Base-by-base conservation (phyloP, 371 early-diverging fungal species). In the Nematocida parisii region DNA sequence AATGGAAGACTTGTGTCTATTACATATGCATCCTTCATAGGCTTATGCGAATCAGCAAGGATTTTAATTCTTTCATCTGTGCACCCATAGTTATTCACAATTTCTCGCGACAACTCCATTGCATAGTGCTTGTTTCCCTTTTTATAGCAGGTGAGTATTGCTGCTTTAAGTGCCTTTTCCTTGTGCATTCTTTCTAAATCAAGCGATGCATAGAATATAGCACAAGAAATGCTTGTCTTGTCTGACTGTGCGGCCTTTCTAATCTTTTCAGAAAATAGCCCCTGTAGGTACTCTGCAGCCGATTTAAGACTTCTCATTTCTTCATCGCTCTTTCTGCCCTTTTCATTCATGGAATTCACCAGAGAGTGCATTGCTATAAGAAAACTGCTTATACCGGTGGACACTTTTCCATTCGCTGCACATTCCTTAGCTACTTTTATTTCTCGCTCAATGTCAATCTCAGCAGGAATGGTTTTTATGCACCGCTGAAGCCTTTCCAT, bases 111-210 rank as follows among this genome's bases (percentile, higher is more conserved):
- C 47, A 85, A 18, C 60, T 84, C 73, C 66, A 82, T 60, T 22
- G 87, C 85, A 42, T 24, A 60, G 47, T 67, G 62, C 46, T 64
- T 56, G 72, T 85, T 85, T 33, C 82, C 83, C 62, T 85, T 73
- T 64, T 85, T 85, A 55, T 73, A 83, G 46, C 70, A 82, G 13
- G 75, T 54, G 18, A 39, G 70, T 27, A 85, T 52, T 20, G 72
- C 68, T 22, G 54, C 46, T 27, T 67, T 62, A 7, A 66, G 13
- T 0, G 82, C 83, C 15, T 84, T 46, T 15, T 44, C n/a, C 18
- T 73, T 71, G 57, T 85, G 84, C 18, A 64, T 64, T 24, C 5
- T 54, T 5, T 82, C 54, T 4, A 87, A 50, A 33, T 57, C 45
- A 4, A 85, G 81, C 4, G 66, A 46, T 42, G 82, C 52, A 66